Conservation (phyloP, 495 filamentous ascomycete genomes). For the Penicillium canariense region DNA sequence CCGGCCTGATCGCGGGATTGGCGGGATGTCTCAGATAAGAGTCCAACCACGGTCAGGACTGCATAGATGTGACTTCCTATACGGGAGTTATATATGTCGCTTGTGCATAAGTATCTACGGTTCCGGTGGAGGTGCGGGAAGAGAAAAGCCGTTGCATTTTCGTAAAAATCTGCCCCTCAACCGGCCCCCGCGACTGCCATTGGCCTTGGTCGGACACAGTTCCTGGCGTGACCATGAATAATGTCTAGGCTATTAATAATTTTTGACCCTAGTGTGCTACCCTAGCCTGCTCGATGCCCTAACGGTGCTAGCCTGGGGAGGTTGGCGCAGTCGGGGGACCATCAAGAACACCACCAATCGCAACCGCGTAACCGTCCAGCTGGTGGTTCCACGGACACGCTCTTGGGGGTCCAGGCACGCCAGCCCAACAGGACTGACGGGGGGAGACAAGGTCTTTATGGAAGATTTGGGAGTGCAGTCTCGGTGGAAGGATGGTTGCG, state of each 20-base stretch:
- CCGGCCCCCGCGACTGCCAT: no score
- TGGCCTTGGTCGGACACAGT: not conserved
- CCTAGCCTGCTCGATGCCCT: not conserved
- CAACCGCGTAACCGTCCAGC: not conserved
- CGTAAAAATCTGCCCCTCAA: no score
- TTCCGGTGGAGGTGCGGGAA: no score
- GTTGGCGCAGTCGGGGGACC: not conserved
- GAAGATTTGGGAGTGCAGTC: no score
- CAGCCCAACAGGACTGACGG: not conserved
- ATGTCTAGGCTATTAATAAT: not conserved
- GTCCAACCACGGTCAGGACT: not conserved
- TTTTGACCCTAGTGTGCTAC: no score
- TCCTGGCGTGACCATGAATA: not conserved
- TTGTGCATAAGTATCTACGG: no score
- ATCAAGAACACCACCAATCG: constrained; percentile 23
- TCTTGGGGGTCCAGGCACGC: not conserved
- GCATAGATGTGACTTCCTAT: not conserved
- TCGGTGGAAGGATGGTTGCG: no score
- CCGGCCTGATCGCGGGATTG: not conserved
- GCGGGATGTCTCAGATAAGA: not conserved
- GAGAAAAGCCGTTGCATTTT: no score
- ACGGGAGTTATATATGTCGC: not conserved
- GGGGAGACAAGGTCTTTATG: no score
- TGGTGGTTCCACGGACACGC: constrained; percentile 13
- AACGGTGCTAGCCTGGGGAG: not conserved